Percentiles rank a stretch among this genome's conserved stretches.
phyloP scores from a whole-genome alignment of 2,329 filamentous ascomycete species.

The Camillea tinctor region DNA sequence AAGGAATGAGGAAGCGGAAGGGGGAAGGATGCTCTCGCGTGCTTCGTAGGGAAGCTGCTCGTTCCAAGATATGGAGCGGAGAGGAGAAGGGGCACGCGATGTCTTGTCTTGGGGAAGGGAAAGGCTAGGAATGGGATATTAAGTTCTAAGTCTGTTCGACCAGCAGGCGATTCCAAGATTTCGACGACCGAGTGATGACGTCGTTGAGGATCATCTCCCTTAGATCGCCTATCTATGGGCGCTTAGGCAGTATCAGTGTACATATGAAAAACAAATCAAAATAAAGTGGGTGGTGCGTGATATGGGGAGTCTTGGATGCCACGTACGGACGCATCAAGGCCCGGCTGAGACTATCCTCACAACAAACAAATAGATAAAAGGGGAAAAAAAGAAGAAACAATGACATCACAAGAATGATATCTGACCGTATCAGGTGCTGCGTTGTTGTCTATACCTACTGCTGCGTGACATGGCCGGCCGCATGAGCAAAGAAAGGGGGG shows the following conservation, averaged over 20 bases:
- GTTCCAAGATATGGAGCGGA: background rate
- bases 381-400: background rate
- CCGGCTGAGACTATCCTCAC: background rate
- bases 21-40: background rate
- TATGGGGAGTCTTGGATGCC: background rate
- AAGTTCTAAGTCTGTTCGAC: background rate
- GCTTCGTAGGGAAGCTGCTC: background rate
- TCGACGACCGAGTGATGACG: background rate
- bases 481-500: no score
- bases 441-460: no score
- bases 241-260: background rate
- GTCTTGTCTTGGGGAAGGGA: no score
- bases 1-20: background rate
- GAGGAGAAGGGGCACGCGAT: background rate
- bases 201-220: background rate
- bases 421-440: constrained; percentile 12
- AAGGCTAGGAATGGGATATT: no score
- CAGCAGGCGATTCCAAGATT: no score
- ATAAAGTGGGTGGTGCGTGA: background rate
- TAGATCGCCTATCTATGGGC: background rate
- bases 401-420: background rate
- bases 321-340: constrained; percentile 1
- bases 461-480: no score
- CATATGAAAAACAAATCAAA: background rate
- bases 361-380: background rate